A percentile compares a stretch with the other conserved stretches of the same genome.
These are phyloP conservation scores for Xeromyces bisporus DNA, from an alignment of 495 filamentous ascomycete genomes.

Conservation along the genomic window DNA sequence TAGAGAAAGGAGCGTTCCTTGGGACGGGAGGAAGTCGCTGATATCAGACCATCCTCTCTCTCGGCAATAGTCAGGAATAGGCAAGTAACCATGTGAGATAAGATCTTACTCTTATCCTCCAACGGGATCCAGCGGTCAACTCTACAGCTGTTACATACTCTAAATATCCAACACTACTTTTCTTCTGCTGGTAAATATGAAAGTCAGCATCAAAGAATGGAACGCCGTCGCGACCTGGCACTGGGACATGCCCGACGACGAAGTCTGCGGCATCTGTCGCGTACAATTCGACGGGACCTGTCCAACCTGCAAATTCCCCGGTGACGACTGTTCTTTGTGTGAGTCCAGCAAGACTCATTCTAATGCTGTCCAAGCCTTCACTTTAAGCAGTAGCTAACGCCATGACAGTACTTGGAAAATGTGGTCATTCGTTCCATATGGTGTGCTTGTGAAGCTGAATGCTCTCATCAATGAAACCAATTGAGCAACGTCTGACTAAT, in stretches of 20 bases:
- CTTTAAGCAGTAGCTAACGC: background rate
- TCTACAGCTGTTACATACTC: too few relatives aligned
- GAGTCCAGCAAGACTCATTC: conserved; percentile 26
- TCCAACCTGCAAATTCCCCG: conserved; percentile 93
- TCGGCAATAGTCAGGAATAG: background rate
- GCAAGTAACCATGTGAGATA: background rate
- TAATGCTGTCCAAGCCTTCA: background rate
- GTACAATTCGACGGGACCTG: conserved; percentile 96
- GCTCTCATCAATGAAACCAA: conserved; percentile 6
- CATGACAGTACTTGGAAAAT: conserved; percentile 70
- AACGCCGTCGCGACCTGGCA: conserved; percentile 89
- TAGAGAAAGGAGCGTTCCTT: background rate
- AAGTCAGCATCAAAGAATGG: conserved; percentile 84
- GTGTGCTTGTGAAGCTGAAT: conserved; percentile 27
- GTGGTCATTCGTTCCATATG: conserved; percentile 96
- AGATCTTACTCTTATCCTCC: background rate
- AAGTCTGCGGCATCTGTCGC: conserved; percentile 97
- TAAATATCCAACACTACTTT: too few relatives aligned
- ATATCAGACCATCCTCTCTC: background rate
- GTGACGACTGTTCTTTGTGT: conserved; percentile 88
- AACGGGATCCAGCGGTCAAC: background rate
- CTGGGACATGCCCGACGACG: conserved; percentile 95
- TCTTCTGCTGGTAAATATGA: conserved; percentile 41
- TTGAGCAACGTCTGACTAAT: too few relatives aligned
- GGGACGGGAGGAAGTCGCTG: background rate